Percentiles rank a stretch among this genome's conserved stretches.
phyloP scores from a whole-genome alignment of 2,329 filamentous ascomycete genomes.

The Arthroderma sp. region DNA sequence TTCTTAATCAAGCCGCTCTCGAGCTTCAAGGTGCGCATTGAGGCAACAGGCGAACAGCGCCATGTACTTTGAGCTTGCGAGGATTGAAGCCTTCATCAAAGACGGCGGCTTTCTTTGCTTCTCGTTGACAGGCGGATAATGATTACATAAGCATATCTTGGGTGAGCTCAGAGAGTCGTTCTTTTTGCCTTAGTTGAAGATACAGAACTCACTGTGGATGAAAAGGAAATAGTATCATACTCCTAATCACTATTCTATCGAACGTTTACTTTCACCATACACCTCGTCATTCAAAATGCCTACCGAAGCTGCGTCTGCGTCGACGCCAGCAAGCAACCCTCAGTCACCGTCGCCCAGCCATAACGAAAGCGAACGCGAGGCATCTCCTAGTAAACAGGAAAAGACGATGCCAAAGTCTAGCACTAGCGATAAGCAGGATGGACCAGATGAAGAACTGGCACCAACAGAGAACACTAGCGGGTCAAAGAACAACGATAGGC shows the following conservation, averaged over 20 bases:
- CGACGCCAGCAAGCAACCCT: background rate
- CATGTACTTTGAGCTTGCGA: background rate
- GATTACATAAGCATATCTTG: no score
- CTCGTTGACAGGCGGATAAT: no score
- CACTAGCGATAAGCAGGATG: constrained; percentile 3
- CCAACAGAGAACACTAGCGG: no score
- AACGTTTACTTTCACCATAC: background rate
- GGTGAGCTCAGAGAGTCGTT: no score
- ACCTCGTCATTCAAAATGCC: background rate
- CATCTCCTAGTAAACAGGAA: no score
- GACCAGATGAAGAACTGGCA: background rate
- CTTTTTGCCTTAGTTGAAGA: no score
- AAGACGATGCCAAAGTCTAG: no score
- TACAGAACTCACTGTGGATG: no score
- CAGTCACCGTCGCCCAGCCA: background rate
- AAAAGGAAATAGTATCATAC: no score
- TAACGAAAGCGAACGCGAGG: constrained; percentile 7
- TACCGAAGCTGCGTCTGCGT: background rate
- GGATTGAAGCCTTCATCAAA: no score
- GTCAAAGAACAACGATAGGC: constrained; percentile 43
- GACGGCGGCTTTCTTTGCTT: no score
- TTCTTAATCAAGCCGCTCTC: background rate
- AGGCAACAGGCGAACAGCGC: background rate
- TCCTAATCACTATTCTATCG: no score
- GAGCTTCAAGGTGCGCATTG: constrained; percentile 4